Evolutionary conservation across 2,329 filamentous ascomycete genomes (phyloP), one percentile per base, ranked within the genome.

Genomic region (Colletotrichum sidae): DNA sequence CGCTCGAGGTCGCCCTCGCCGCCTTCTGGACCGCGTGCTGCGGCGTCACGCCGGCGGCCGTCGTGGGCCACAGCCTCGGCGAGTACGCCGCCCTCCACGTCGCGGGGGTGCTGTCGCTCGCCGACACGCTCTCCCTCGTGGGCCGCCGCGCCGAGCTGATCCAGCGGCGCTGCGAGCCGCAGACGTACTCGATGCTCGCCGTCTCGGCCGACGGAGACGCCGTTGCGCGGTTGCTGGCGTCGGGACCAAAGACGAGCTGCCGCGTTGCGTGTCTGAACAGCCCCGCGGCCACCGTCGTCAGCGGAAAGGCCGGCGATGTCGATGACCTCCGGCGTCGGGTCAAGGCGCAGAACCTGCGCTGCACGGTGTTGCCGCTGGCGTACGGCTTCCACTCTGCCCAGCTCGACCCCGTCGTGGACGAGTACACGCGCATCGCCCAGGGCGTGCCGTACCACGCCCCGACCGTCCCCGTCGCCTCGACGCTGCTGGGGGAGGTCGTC

Each of bases 101-200:
- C 1, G 72, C 76, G 2, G 74, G 75, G 1, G 65, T 68, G 1
- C 52, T 78, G 10, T 73, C 70, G 8, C 67, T 78, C 0, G 8
- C 56, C 5, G 77, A 79, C 45, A 69, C 86, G 67, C 78, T 93
- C 9, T 86, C 85, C 49, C 79, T 92, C 0, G 88, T 91, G 6
- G 89, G 89, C 8, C 72, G 77, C 17, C 81, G 90, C 62, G 89
- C 89, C 1, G 74, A 81, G 67, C 73, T 90, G 12, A 78, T 90
- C 8, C 12, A n/a, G 10, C 17, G 42, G 13, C n/a, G 34, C 8
- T 53, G 49, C 6, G 42, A 60, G 39, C 10, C 39, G 5, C 47
- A 41, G 8, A 4, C 49, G 10, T 59, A 37, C 9, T 51, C 39
- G 38, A 53, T 53, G 56, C 49, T 46, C 2, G n/a, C 39, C 3